A percentile compares a stretch with the other conserved stretches of the same genome.
These are phyloP conservation scores for Lentithecium fluviatile DNA, from an alignment of 495 filamentous ascomycete species.

Conservation along the genomic window DNA sequence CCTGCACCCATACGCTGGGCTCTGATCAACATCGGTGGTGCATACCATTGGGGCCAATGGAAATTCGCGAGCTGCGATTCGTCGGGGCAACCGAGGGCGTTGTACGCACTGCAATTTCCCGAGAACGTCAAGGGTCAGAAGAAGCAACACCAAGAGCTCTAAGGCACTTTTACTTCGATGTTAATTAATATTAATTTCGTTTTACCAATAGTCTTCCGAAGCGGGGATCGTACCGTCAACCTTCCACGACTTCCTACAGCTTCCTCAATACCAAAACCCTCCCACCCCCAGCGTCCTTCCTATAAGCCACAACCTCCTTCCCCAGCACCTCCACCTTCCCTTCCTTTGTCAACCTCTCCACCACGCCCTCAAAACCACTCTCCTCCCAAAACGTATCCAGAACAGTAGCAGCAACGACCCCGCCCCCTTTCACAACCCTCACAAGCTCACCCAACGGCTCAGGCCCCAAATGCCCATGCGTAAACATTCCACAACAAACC, in stretches of 20 bases:
- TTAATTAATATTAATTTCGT: no score
- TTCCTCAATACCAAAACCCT: slow-evolving; percentile 27
- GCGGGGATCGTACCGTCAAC: no score
- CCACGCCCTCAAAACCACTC: slow-evolving; percentile 46
- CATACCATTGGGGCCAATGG: slow-evolving; percentile 52
- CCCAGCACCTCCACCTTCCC: slow-evolving; percentile 39
- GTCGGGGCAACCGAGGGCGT: slow-evolving; percentile 19
- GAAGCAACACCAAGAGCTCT: no score
- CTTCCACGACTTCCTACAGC: no score
- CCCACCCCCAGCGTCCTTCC: slow-evolving; percentile 33
- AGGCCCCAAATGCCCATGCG: slow-evolving; percentile 50
- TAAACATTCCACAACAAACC: slow-evolving; percentile 51
- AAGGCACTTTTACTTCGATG: no score
- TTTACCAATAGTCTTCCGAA: no score
- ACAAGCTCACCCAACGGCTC: slow-evolving; percentile 48
- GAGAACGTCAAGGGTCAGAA: no score
- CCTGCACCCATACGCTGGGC: slow-evolving; percentile 29
- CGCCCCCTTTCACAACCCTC: slow-evolving; percentile 43
- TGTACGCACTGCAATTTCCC: slow-evolving; percentile 19
- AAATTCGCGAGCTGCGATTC: slow-evolving; percentile 52
- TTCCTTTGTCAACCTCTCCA: slow-evolving; percentile 38
- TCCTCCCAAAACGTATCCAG: slow-evolving; percentile 46
- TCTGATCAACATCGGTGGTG: slow-evolving; percentile 47
- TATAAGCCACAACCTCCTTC: slow-evolving; percentile 45
- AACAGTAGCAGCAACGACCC: slow-evolving; percentile 49